A percentile compares a stretch with the other conserved stretches of the same genome.
Evolutionary conservation across 106 monocot species (phyloP).

Genomic region (Ottelia alismoides): DNA sequence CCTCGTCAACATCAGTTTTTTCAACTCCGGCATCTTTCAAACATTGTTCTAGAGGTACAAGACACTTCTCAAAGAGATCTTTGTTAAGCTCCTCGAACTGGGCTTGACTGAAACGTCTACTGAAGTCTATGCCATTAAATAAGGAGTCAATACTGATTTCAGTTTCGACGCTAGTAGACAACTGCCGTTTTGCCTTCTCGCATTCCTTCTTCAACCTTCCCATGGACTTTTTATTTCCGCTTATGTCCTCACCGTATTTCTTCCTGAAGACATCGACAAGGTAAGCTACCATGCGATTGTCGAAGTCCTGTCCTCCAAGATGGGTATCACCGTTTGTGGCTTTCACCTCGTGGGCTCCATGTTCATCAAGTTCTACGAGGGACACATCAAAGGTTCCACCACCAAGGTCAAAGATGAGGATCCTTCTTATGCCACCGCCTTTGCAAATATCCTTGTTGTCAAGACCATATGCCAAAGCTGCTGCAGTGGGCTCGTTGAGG

Average conservation of each 20-base stretch:
- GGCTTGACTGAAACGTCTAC: constrained; percentile 1
- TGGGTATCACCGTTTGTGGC: constrained; percentile 12
- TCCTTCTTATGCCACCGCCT: constrained; percentile 4
- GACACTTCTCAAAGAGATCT: constrained; percentile 47
- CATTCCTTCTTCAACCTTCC: too few relatives aligned
- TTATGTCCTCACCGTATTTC: too few relatives aligned
- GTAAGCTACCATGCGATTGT: constrained; percentile 9
- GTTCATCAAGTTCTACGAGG: constrained; percentile 7
- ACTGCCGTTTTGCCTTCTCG: too few relatives aligned
- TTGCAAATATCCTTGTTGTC: constrained; percentile 1
- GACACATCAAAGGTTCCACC: too few relatives aligned
- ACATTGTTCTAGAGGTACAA: constrained; percentile 51
- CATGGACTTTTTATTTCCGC: too few relatives aligned
- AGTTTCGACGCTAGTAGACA: constrained; percentile 5
- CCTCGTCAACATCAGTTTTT: constrained; percentile 1
- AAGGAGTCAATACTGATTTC: constrained; percentile 8
- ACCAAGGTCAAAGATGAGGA: constrained; percentile 4
- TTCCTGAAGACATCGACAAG: too few relatives aligned
- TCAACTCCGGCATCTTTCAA: constrained; percentile 25
- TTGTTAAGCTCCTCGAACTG: constrained; percentile 9
- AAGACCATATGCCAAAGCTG: constrained; percentile 14
- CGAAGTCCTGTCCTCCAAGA: background rate
- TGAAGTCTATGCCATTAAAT: constrained; percentile 11
- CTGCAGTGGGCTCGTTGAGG: too few relatives aligned
- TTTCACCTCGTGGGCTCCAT: constrained; percentile 6